Evolutionary conservation across 805 yeast species (phyloP), one percentile per base, ranked within the genome.

Genomic region (Candida taoyuanica): DNA sequence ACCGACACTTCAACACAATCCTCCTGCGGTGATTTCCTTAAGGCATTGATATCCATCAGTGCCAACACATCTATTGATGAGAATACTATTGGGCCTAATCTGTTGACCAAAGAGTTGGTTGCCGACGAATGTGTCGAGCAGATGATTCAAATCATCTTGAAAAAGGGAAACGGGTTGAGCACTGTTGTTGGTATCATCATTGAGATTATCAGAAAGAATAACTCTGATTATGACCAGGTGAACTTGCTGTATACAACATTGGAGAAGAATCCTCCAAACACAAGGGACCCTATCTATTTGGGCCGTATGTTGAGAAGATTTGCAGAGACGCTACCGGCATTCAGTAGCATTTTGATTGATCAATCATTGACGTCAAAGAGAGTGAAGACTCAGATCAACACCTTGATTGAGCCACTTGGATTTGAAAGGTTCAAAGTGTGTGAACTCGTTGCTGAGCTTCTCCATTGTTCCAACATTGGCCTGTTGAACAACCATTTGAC

Each of bases 391-490:
- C 68, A 73, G 49, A 49, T 68, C 71, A 65, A 73, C 57, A 46
- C 78, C 76, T 63, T 64, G 15, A 79, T 85, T 44, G 86, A 83
- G 56, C 89, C 93, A 1, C 65, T 93, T 19, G 98, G 98, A 2
- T 86, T 93, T 60, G 96, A 93, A 52, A 73, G 95, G 48, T 93
- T 93, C 64, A 86, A 91, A 53, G 75, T 93, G 15, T 84, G 96
- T 51, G 98, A 93, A 63, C 70, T 93, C 29, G 80, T 91, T 31
- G 98, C 98, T 0, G 98, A 93, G 56, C 69, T 93, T 31, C 68
- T 93, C 36, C 98, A 93, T 62, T 93, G 98, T 57, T 87, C 96
- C 9, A 93, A 93, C 62, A 93, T 93, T 95, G 85, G 85, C 3
- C 68, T 93, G 20, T 71, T 93, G 41, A 93, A 91, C 59, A 89